These are phyloP conservation scores for Penicillium sp. DNA, from an alignment of 2,329 filamentous ascomycete species.

Conservation along the genomic window DNA sequence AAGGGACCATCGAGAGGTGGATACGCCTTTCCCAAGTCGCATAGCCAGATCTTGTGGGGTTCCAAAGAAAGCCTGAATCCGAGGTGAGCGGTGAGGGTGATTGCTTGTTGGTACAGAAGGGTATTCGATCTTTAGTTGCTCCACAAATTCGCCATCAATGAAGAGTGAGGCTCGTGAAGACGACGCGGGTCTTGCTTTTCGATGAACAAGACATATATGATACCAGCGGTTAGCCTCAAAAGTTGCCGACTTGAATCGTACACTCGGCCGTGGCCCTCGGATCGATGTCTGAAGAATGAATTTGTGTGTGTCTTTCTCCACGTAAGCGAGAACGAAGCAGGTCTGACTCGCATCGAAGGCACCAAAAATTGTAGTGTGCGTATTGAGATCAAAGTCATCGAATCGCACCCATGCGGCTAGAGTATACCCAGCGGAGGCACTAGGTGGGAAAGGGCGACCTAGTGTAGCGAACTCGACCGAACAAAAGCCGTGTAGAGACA, in stretches of 20 bases:
- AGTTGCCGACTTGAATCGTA: constrained; percentile 81
- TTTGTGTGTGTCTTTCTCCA: constrained; percentile 90
- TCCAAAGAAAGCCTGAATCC: constrained; percentile 89
- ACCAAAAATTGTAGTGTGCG: constrained; percentile 94
- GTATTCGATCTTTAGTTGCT: constrained; percentile 88
- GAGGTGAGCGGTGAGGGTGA: constrained; percentile 51
- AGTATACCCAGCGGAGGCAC: constrained; percentile 78
- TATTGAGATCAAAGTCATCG: constrained; percentile 78
- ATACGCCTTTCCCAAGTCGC: constrained; percentile 69
- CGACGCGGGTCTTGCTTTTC: constrained; percentile 71
- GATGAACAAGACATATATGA: constrained; percentile 86
- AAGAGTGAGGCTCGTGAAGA: constrained; percentile 84
- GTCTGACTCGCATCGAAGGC: constrained; percentile 90
- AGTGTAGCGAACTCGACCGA: constrained; percentile 89
- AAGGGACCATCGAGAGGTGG: constrained; percentile 82
- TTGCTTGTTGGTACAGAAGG: constrained; percentile 72
- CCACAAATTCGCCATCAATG: constrained; percentile 89
- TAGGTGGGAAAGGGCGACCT: constrained; percentile 80
- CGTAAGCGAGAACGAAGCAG: constrained; percentile 89
- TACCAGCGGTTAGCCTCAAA: constrained; percentile 86
- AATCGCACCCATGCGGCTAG: constrained; percentile 87
- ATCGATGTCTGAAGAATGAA: constrained; percentile 97
- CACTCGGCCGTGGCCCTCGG: constrained; percentile 79
- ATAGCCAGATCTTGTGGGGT: constrained; percentile 86
- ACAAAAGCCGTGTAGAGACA: constrained; percentile 82